Conservation (phyloP, 148 eudicot genomes). For the Cornus kousa region DNA sequence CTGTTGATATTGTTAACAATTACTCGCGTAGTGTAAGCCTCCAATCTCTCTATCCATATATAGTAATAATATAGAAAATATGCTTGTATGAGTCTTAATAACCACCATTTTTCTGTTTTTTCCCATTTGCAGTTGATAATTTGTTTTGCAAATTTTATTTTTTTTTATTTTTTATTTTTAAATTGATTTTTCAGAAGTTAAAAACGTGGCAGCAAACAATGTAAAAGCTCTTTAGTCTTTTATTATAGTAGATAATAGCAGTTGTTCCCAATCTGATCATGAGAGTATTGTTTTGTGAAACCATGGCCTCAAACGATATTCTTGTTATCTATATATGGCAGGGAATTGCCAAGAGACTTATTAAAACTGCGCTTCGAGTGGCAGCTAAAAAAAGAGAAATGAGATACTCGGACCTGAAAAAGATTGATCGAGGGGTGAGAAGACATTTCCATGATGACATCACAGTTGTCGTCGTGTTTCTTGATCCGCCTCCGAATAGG, state of each 20-base stretch:
- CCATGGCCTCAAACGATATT: not conserved
- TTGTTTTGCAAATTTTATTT: no score
- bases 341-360: constrained; percentile 64
- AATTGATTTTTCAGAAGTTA: not conserved
- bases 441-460: constrained; percentile 78
- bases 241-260: not conserved
- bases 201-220: not conserved
- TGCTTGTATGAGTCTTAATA: no score
- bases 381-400: constrained; percentile 72
- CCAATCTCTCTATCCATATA: not conserved
- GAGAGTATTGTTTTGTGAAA: not conserved
- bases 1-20: constrained; percentile 57
- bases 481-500: constrained; percentile 25
- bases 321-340: constrained; percentile 13
- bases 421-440: constrained; percentile 66
- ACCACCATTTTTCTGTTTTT: no score
- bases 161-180: no score
- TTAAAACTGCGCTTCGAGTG: constrained; percentile 49
- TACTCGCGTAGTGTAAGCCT: constrained; percentile 60
- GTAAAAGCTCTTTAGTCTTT: not conserved
- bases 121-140: no score
- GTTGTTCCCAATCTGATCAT: not conserved
- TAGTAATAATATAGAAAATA: no score
- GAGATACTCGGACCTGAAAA: constrained; percentile 60
- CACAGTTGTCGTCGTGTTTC: constrained; percentile 57